Evolutionary conservation across 2,329 filamentous ascomycete genomes (phyloP).

Genomic region (Aspergillus sp.): DNA sequence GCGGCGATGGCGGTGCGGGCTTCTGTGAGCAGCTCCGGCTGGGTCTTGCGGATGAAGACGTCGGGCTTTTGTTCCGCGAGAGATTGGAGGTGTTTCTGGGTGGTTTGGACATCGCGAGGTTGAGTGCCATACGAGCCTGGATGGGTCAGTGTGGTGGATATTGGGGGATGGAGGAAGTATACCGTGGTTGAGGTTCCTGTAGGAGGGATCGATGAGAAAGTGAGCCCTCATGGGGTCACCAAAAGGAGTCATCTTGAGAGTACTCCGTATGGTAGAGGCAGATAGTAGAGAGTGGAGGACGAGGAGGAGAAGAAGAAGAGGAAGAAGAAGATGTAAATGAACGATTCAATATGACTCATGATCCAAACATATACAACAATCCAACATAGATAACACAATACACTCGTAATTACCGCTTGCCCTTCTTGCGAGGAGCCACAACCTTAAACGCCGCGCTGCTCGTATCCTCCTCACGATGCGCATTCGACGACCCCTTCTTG

Average conservation of each 20-base stretch:
- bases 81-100: slow-evolving; percentile 64
- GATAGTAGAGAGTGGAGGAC: not conserved
- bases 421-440: slow-evolving; percentile 89
- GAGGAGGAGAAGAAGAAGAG: not conserved
- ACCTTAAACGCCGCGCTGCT: slow-evolving; percentile 74
- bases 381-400: not conserved
- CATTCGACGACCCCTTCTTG: slow-evolving; percentile 71
- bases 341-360: not conserved
- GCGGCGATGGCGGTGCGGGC: slow-evolving; percentile 63
- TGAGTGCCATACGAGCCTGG: slow-evolving; percentile 72
- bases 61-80: slow-evolving; percentile 68
- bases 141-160: not conserved
- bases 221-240: slow-evolving; percentile 58
- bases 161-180: slow-evolving; percentile 13
- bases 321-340: not conserved
- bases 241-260: slow-evolving; percentile 35
- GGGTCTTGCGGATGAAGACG: slow-evolving; percentile 69
- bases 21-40: slow-evolving; percentile 60
- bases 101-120: slow-evolving; percentile 60
- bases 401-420: slow-evolving; percentile 57
- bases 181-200: slow-evolving; percentile 78
- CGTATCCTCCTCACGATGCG: slow-evolving; percentile 47
- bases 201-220: slow-evolving; percentile 68
- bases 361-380: not conserved
- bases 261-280: too few relatives aligned